Percentiles rank a stretch among this genome's conserved stretches.
These are phyloP conservation scores for Ceratobasidium sp. DNA, from an alignment of 1,284 basidiomycete species.

Conservation along the genomic window DNA sequence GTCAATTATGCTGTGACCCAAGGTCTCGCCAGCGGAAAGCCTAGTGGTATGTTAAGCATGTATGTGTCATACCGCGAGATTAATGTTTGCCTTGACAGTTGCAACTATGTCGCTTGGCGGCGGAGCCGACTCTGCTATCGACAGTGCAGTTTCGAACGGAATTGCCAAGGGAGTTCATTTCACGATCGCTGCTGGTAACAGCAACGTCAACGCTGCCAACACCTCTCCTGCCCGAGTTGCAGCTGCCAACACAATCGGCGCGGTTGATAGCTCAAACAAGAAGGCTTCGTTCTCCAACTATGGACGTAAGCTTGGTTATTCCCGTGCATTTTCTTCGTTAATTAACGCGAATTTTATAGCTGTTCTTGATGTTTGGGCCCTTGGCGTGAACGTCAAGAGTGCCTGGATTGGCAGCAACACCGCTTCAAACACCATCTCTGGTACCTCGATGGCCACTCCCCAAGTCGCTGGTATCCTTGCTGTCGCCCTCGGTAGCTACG, in stretches of 20 bases:
- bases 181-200: constrained; percentile 89
- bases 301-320: constrained; percentile 70
- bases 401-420: constrained; percentile 72
- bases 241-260: constrained; percentile 87
- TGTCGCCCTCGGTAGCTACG: constrained; percentile 3
- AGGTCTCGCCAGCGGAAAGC: constrained; percentile 58
- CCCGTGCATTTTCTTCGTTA: too few species aligned
- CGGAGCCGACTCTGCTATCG: constrained; percentile 41
- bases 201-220: constrained; percentile 62
- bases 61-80: too few species aligned
- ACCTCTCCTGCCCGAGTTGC: constrained; percentile 65
- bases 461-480: constrained; percentile 42
- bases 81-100: not conserved
- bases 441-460: constrained; percentile 70
- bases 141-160: constrained; percentile 58
- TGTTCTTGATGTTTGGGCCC: constrained; percentile 47
- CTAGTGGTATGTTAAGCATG: constrained; percentile 25
- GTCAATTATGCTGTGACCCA: constrained; percentile 83
- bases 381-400: constrained; percentile 79
- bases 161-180: constrained; percentile 91
- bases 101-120: constrained; percentile 45
- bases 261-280: constrained; percentile 81
- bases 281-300: constrained; percentile 91
- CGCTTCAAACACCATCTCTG: constrained; percentile 76
- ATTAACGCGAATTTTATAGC: too few species aligned